Percentiles rank a stretch among this genome's conserved stretches.
phyloP scores from a whole-genome alignment of 192 early-diverging fungal genomes.

The Ambispora gerdemannii region DNA sequence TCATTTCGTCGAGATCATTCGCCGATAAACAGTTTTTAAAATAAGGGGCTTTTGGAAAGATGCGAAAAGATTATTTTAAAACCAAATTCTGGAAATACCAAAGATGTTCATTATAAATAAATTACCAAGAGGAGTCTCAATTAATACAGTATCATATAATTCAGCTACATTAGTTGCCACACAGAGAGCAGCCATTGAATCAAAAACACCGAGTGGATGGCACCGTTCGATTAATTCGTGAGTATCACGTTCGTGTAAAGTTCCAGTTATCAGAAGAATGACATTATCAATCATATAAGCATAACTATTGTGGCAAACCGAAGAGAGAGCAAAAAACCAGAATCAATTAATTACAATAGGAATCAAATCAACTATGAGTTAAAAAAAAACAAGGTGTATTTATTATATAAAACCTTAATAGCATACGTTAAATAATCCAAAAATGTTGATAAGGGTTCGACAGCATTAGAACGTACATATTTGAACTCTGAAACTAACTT shows the following conservation, averaged over 20 bases:
- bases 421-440: conserved; percentile 94
- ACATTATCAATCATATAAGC: conserved; percentile 99
- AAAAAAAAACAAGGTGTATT: neutral
- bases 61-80: neutral
- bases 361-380: neutral
- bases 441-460: conserved; percentile 82
- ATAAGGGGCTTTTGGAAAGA: conserved; percentile 72
- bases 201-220: conserved; percentile 97
- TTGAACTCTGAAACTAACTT: conserved; percentile 90
- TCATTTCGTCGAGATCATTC: conserved; percentile 97
- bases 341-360: conserved; percentile 18
- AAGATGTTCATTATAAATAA: too few species aligned
- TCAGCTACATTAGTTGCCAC: conserved; percentile 95
- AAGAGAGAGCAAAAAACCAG: conserved; percentile 36
- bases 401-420: neutral
- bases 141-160: conserved; percentile 91
- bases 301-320: conserved; percentile 58
- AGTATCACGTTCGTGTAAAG: conserved; percentile 96
- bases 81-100: neutral
- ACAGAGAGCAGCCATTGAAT: conserved; percentile 96
- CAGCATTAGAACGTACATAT: conserved; percentile 83
- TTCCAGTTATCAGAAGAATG: conserved; percentile 96
- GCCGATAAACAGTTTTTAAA: conserved; percentile 96
- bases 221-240: conserved; percentile 95
- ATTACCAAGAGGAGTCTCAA: conserved; percentile 90